Base-by-base conservation (phyloP, 2,329 filamentous ascomycete species). In the Epichloe aotearoae region DNA sequence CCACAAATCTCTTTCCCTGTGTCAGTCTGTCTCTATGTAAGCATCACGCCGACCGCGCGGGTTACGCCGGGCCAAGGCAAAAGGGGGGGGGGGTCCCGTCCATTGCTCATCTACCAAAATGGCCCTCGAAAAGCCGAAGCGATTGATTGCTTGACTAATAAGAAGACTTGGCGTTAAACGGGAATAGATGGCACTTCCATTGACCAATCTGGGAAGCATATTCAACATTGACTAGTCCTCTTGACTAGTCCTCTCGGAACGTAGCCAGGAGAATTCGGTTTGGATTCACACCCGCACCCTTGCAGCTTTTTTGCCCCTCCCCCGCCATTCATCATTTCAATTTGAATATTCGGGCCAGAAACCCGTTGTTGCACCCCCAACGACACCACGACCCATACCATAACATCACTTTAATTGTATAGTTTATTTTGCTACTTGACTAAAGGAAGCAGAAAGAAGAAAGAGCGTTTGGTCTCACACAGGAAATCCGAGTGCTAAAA, bases 241-340 rank as follows among this genome's bases (percentile, higher is more conserved):
- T 17, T 46, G 43, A 34, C 15, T 12, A 30, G 37, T 39, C 10
- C 15, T 39, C 37, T 17, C 15, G 17, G n/a, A 40, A 30, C n/a
- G 17, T 5, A 20, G 7, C 12, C 6, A 20, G 23, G 26, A 30
- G 26, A 30, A 26, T 14, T 30, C 15, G 41, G 11, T 6, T 43
- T 19, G 14, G 41, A 30, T 30, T 23, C 19, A 12, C 23, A 44
- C 14, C 19, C 23, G 19, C 30, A 3, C 39, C 36, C 12, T 44
- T 38, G 43, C 49, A 47, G 26, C 37, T 30, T 39, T 39, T 47
- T 15, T 44, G 49, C 49, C 52, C 52, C 52, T 53, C 52, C 52
- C 43, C 50, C 52, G 34, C 52, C 46, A 49, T 39, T 14, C 37
- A 17, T 14, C 37, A 14, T 4, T 11, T 40, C 19, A 19, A 43